Conservation (phyloP, 306 rosid species). For the Crotalaria pallida region DNA sequence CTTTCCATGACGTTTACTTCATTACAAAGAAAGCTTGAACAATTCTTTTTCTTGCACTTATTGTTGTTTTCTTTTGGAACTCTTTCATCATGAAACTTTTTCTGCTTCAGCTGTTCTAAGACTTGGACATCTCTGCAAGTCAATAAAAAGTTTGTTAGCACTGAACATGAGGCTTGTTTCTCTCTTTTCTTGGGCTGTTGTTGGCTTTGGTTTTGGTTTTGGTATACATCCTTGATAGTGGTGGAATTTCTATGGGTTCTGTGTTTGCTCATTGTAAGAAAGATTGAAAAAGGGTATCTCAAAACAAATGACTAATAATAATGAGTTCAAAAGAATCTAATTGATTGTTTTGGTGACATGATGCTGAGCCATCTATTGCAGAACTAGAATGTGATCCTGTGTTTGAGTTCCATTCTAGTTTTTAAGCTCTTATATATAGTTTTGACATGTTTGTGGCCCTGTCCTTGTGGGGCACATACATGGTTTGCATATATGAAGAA, state of each 20-base stretch:
- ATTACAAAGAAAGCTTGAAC: conserved; percentile 77
- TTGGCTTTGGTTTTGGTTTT: conserved; percentile 34
- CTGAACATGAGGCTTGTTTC: conserved; percentile 72
- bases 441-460: not conserved
- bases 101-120: conserved; percentile 30
- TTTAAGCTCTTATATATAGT: not conserved
- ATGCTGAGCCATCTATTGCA: not conserved
- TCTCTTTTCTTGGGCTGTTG: conserved; percentile 51
- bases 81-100: conserved; percentile 41
- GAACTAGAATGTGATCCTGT: not conserved
- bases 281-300: too few species aligned
- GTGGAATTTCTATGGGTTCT: conserved; percentile 43
- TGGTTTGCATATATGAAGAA: too few species aligned
- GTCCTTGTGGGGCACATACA: not conserved
- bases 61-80: conserved; percentile 49
- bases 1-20: conserved; percentile 72
- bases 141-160: conserved; percentile 60
- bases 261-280: conserved; percentile 55
- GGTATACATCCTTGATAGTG: conserved; percentile 24
- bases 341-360: not conserved
- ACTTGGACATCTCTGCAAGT: conserved; percentile 60
- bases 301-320: too few species aligned
- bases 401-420: not conserved
- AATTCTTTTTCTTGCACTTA: conserved; percentile 83
- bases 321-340: not conserved